phyloP scores from a whole-genome alignment of 108 stramenopile species.

The Aurantiochytrium sp. region DNA sequence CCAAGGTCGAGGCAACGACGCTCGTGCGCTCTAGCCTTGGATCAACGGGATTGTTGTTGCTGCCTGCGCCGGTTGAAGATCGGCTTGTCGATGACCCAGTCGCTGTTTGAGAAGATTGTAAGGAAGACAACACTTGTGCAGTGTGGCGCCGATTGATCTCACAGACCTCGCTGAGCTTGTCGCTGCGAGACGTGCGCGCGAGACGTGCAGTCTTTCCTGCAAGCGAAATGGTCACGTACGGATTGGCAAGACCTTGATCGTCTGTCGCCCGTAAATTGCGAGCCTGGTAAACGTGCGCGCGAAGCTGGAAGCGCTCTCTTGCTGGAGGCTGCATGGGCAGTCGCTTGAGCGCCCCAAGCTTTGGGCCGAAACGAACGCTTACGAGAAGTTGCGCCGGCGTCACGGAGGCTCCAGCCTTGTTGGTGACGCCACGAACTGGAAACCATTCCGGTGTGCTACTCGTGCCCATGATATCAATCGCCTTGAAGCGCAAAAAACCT shows the following conservation, averaged over 20 bases:
- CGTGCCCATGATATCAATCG: not conserved
- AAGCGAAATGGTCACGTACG: not conserved
- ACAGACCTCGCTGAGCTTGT: not conserved
- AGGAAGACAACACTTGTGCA: not conserved
- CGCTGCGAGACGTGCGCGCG: not conserved
- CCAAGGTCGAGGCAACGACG: not conserved
- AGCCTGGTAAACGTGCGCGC: not conserved
- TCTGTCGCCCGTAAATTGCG: not conserved
- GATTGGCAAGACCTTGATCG: not conserved
- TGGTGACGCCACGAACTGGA: not conserved
- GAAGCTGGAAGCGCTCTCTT: not conserved
- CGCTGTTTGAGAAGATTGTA: too few relatives aligned
- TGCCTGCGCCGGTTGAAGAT: too few relatives aligned
- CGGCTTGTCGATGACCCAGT: not conserved
- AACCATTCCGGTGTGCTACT: not conserved
- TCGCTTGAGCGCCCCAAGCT: not conserved
- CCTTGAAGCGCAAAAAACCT: not conserved
- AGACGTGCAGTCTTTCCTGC: not conserved
- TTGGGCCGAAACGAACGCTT: not conserved
- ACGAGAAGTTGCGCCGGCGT: not conserved
- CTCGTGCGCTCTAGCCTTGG: not conserved
- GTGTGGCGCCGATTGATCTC: not conserved
- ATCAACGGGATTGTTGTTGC: not conserved
- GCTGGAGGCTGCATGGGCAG: not conserved
- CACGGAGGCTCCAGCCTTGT: not conserved